phyloP scores from a whole-genome alignment of 805 yeast species.

The Barnettozyma siamensis region DNA sequence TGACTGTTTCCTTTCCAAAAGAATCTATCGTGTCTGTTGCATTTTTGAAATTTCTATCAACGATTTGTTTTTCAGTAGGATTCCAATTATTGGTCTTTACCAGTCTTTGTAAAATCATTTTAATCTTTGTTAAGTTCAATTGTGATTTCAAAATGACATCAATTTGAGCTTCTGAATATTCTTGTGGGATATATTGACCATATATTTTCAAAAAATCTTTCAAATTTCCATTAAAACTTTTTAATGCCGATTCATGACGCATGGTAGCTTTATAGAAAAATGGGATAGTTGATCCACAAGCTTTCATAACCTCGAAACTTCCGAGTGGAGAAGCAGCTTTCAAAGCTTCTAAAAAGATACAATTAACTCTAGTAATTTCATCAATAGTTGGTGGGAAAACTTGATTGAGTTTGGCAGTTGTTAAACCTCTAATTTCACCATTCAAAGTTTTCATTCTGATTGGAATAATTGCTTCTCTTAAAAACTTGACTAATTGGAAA shows the following conservation, averaged over 20 bases:
- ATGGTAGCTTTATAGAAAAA: slow-evolving; percentile 90
- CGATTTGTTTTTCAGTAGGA: slow-evolving; percentile 22
- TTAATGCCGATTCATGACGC: slow-evolving; percentile 90
- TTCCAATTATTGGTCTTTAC: slow-evolving; percentile 43
- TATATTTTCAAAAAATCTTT: slow-evolving; percentile 36
- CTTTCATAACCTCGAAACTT: slow-evolving; percentile 68
- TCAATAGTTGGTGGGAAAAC: slow-evolving; percentile 94
- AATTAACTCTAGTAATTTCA: slow-evolving; percentile 85
- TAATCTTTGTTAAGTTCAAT: slow-evolving; percentile 64
- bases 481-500: slow-evolving; percentile 65
- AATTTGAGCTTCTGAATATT: slow-evolving; percentile 45
- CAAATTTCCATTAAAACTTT: slow-evolving; percentile 47
- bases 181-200: slow-evolving; percentile 24
- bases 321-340: slow-evolving; percentile 65
- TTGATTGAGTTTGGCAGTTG: slow-evolving; percentile 63
- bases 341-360: slow-evolving; percentile 73
- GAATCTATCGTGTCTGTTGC: slow-evolving; percentile 70
- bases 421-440: slow-evolving; percentile 44
- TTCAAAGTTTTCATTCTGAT: slow-evolving; percentile 64
- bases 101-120: slow-evolving; percentile 61
- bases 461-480: slow-evolving; percentile 77
- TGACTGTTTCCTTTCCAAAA: slow-evolving; percentile 56
- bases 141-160: slow-evolving; percentile 64
- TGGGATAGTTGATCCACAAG: slow-evolving; percentile 78
- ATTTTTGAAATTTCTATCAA: slow-evolving; percentile 40